Percentiles rank a stretch among this genome's conserved stretches.
Conservation (phyloP, 2,329 filamentous ascomycete species). For the Tolypocladium inflatum region DNA sequence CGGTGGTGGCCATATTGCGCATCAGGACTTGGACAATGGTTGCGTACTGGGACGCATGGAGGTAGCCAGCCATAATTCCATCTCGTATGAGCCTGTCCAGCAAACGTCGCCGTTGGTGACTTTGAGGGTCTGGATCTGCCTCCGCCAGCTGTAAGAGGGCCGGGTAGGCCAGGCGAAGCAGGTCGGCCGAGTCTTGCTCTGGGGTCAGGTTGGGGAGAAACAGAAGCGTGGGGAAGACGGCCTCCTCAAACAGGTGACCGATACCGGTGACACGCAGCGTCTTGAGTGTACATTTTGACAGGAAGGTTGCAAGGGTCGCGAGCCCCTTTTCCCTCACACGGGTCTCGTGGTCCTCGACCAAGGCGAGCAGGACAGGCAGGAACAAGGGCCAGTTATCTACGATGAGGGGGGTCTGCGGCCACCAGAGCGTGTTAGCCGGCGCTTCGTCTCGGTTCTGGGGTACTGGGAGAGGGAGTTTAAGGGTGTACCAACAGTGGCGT, state of each 20-base stretch:
- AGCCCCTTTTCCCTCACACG: slow-evolving; percentile 47
- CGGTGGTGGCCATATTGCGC: slow-evolving; percentile 34
- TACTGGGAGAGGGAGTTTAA: neutral
- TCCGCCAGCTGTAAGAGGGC: slow-evolving; percentile 51
- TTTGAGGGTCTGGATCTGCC: slow-evolving; percentile 14
- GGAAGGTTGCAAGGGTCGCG: slow-evolving; percentile 40
- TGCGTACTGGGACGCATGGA: slow-evolving; percentile 50
- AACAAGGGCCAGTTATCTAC: slow-evolving; percentile 54
- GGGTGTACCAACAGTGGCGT: slow-evolving; percentile 3
- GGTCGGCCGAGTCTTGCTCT: slow-evolving; percentile 54
- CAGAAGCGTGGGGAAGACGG: slow-evolving; percentile 61
- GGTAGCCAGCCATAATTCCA: slow-evolving; percentile 44
- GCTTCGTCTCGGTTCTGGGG: neutral
- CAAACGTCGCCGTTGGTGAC: slow-evolving; percentile 21
- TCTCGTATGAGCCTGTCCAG: slow-evolving; percentile 47
- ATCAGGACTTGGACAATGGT: slow-evolving; percentile 48
- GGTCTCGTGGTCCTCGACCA: slow-evolving; percentile 54
- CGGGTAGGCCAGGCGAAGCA: slow-evolving; percentile 58
- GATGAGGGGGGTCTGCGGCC: slow-evolving; percentile 3
- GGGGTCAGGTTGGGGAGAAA: slow-evolving; percentile 71
- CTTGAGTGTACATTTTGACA: slow-evolving; percentile 40
- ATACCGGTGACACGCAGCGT: slow-evolving; percentile 56
- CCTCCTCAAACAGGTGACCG: slow-evolving; percentile 57
- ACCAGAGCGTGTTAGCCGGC: neutral
- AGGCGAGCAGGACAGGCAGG: slow-evolving; percentile 58